phyloP scores from a whole-genome alignment of 2,329 filamentous ascomycete genomes.

The Aspergillus piperis region DNA sequence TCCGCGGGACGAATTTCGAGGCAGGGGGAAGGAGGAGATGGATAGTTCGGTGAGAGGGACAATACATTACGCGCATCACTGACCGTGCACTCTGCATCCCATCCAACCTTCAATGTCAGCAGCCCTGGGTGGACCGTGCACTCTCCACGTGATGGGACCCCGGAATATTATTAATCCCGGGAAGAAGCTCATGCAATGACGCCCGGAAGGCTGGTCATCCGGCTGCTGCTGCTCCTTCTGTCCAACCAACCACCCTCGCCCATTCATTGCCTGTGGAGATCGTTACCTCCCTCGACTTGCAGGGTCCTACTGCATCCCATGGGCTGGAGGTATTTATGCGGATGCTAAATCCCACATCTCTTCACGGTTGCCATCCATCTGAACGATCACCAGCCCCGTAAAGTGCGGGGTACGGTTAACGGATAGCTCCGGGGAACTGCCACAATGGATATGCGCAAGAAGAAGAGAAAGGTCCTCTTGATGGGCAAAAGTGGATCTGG shows the following conservation, averaged over 20 bases:
- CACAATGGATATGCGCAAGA: constrained; percentile 52
- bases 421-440: constrained; percentile 17
- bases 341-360: background rate
- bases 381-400: background rate
- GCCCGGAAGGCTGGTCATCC: constrained; percentile 6
- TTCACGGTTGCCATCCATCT: background rate
- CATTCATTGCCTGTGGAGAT: constrained; percentile 3
- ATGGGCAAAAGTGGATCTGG: constrained; percentile 97
- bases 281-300: background rate
- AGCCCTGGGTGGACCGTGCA: background rate
- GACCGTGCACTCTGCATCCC: background rate
- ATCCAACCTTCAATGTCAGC: background rate
- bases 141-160: constrained; percentile 10
- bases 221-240: background rate
- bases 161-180: constrained; percentile 15
- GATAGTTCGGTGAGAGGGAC: background rate
- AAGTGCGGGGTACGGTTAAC: constrained; percentile 20
- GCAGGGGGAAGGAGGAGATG: background rate
- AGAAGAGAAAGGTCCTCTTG: constrained; percentile 83
- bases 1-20: background rate
- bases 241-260: constrained; percentile 4
- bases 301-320: background rate
- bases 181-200: constrained; percentile 14
- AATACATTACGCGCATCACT: too few species aligned
- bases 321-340: background rate